Percentiles rank a stretch among this genome's conserved stretches.
Conservation (phyloP, 208 protist genomes). For the Porcisia deanei region DNA sequence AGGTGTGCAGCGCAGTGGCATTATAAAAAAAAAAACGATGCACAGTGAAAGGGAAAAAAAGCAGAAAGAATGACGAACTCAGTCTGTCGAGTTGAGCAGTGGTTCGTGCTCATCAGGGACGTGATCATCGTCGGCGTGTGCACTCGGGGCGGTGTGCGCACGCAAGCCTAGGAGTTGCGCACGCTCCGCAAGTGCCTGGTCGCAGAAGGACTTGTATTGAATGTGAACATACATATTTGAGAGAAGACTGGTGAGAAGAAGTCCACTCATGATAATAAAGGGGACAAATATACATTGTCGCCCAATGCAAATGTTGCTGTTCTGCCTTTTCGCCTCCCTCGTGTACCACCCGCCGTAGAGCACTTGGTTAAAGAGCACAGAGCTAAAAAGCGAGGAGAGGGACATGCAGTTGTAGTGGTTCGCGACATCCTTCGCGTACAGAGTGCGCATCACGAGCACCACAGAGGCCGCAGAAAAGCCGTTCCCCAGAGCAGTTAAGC, state of each 20-base stretch:
- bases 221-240: conserved; percentile 55
- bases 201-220: conserved; percentile 52
- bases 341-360: conserved; percentile 82
- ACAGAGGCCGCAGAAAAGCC: conserved; percentile 62
- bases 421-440: conserved; percentile 76
- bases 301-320: conserved; percentile 54
- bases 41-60: not conserved
- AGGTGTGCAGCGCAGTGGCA: not conserved
- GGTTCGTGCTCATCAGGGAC: conserved; percentile 5
- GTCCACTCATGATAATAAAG: conserved; percentile 49
- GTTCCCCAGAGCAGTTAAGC: conserved; percentile 65
- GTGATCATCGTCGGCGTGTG: not conserved
- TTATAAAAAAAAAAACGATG: not conserved
- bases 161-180: not conserved
- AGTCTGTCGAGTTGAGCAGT: not conserved
- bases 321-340: conserved; percentile 50
- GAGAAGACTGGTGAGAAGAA: conserved; percentile 41
- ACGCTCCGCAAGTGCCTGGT: conserved; percentile 25
- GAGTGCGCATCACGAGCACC: conserved; percentile 75
- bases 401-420: conserved; percentile 82
- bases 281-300: conserved; percentile 64
- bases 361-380: conserved; percentile 69
- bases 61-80: not conserved
- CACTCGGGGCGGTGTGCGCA: not conserved
- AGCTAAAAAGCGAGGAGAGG: conserved; percentile 44